A percentile compares a stretch with the other conserved stretches of the same genome.
These are phyloP conservation scores for Lobulomyces angularis DNA, from an alignment of 192 early-diverging fungal species.

Conservation along the genomic window DNA sequence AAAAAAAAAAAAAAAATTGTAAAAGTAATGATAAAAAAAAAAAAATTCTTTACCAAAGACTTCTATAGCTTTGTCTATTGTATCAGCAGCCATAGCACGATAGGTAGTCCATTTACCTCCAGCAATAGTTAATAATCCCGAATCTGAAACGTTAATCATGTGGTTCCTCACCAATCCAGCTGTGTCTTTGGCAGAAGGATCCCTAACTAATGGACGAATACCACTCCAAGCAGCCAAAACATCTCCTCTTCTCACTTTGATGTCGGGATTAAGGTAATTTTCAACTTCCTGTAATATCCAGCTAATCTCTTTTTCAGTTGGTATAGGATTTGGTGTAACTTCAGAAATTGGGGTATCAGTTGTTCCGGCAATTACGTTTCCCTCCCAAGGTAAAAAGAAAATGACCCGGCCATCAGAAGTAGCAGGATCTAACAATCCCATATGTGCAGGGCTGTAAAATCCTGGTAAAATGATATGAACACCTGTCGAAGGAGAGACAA, in stretches of 20 bases:
- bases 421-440: conserved; percentile 88
- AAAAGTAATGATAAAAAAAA: too few species aligned
- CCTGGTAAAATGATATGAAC: conserved; percentile 90
- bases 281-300: conserved; percentile 91
- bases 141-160: conserved; percentile 78
- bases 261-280: conserved; percentile 79
- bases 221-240: conserved; percentile 97
- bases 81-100: conserved; percentile 92
- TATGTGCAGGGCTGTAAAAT: conserved; percentile 62
- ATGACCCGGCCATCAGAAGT: conserved; percentile 93
- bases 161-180: conserved; percentile 91
- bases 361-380: conserved; percentile 89
- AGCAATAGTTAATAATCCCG: conserved; percentile 82
- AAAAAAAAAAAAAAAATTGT: too few species aligned
- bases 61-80: conserved; percentile 75
- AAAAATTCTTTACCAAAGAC: conserved; percentile 36
- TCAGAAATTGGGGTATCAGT: conserved; percentile 70
- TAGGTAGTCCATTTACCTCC: conserved; percentile 99
- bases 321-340: conserved; percentile 72
- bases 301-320: conserved; percentile 84
- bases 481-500: conserved; percentile 87
- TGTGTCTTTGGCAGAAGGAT: conserved; percentile 84
- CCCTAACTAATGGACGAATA: conserved; percentile 90
- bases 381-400: conserved; percentile 96
- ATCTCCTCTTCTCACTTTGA: conserved; percentile 93